phyloP scores from a whole-genome alignment of 2,329 filamentous ascomycete species.

The Aspergillus sp. region DNA sequence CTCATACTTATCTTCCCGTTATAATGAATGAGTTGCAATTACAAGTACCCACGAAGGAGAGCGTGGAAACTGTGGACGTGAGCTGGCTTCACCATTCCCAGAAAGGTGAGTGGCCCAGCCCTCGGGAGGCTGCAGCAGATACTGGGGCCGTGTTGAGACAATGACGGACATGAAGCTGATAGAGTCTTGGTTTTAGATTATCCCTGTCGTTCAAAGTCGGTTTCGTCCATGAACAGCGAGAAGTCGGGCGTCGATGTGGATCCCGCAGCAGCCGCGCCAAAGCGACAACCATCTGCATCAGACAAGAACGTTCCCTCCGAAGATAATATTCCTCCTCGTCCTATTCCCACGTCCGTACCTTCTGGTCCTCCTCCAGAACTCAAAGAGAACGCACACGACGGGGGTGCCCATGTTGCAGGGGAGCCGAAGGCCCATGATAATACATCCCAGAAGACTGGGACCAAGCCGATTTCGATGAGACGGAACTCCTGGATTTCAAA shows the following conservation, averaged over 20 bases:
- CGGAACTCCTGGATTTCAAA: slow-evolving; percentile 86
- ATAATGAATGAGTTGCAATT: not conserved
- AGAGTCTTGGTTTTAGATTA: slow-evolving; percentile 16
- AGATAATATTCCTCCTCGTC: not conserved
- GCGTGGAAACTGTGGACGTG: slow-evolving; percentile 74
- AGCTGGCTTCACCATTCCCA: slow-evolving; percentile 82
- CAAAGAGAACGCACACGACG: slow-evolving; percentile 11
- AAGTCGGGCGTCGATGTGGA: slow-evolving; percentile 18
- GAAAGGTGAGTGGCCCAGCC: slow-evolving; percentile 56
- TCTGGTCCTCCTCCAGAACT: slow-evolving; percentile 6
- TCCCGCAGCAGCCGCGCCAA: slow-evolving; percentile 8
- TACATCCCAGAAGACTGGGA: slow-evolving; percentile 17
- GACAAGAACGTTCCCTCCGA: slow-evolving; percentile 10
- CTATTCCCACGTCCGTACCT: slow-evolving; percentile 13
- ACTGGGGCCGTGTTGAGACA: no score
- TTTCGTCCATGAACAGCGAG: slow-evolving; percentile 24
- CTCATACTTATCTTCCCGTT: not conserved
- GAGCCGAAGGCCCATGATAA: slow-evolving; percentile 12
- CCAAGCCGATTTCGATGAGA: slow-evolving; percentile 41
- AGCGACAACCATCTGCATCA: slow-evolving; percentile 6
- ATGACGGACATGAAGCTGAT: no score
- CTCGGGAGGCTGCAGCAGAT: not conserved
- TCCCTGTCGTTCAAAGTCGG: slow-evolving; percentile 29
- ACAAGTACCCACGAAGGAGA: slow-evolving; percentile 54
- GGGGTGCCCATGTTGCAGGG: slow-evolving; percentile 7